Base-by-base conservation (phyloP, 352 stramenopile genomes). In the Phytophthora brassicae region DNA sequence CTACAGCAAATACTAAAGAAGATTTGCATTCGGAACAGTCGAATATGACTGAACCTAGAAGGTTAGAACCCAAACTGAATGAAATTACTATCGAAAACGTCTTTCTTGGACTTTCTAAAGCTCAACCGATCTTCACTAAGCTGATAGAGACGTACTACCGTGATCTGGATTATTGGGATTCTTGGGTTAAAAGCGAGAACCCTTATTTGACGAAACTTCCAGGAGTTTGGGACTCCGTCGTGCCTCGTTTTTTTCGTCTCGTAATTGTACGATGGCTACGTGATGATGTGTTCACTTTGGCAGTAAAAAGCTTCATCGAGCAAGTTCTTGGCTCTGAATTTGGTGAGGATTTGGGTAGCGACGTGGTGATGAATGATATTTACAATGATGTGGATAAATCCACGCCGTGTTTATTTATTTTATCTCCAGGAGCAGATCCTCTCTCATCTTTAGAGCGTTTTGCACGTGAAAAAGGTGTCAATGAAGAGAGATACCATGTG, bases 371-470 rank as follows among this genome's bases (percentile, higher is more conserved):
- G 62, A 48, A n/a, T 6, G 77, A 82, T 3, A 50, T 88, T 8
- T 89, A 72, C 49, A 56, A 46, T 28, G 82, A 92, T 44, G 77
- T 88, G 45, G 74, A 85, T 41, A 82, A 79, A 17, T 54, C 64
- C 14, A 92, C 83, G 3, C 86, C 86, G 0, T 90, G 81, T 16
- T 41, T 94, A 13, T 92, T 94, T 54, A 77, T 94, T 38, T 62
- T 94, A 11, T 93, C 84, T 4, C 74, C 84, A 1, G 86, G 86
- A 0, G 77, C 86, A 2, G 86, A 93, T 20, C 84, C 86, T 0
- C 75, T 76, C 12, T 68, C 66, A 36, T 48, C 75, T 2, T 44
- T 94, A 16, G 66, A 73, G 12, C 71, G 70, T 0, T 88, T 89
- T 57, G 83, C 82, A 4, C 58, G 52, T 17, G 76, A 82, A 50